phyloP scores from a whole-genome alignment of 805 yeast species.

The Kluyveromyces nonfermentans region DNA sequence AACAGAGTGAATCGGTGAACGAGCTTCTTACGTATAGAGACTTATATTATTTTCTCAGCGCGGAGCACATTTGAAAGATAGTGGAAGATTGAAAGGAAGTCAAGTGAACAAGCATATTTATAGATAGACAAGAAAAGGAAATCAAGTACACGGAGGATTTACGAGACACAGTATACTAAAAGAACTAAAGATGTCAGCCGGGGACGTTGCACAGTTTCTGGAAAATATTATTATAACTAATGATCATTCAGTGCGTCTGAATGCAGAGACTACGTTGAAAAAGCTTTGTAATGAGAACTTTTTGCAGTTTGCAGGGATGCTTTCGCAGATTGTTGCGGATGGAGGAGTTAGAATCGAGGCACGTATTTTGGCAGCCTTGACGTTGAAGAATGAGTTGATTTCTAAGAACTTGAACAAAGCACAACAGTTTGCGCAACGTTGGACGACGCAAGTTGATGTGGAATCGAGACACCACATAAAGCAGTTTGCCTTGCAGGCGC shows the following conservation, averaged over 20 bases:
- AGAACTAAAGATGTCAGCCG: constrained; percentile 16
- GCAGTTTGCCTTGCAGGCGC: constrained; percentile 49
- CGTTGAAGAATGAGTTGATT: constrained; percentile 77
- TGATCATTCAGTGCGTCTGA: constrained; percentile 55
- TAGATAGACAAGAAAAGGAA: background rate
- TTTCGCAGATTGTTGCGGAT: constrained; percentile 64
- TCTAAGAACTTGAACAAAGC: constrained; percentile 65
- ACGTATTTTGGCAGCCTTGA: constrained; percentile 83
- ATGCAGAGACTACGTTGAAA: constrained; percentile 70
- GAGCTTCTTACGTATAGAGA: background rate
- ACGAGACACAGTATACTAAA: background rate
- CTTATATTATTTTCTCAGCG: background rate
- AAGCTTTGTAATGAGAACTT: constrained; percentile 68
- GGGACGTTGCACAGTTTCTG: constrained; percentile 57
- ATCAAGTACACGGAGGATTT: background rate
- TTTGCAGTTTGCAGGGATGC: constrained; percentile 58
- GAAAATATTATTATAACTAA: constrained; percentile 72
- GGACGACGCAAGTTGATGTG: constrained; percentile 51
- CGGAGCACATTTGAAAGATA: too few species aligned
- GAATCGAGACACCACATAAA: constrained; percentile 56
- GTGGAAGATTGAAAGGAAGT: background rate
- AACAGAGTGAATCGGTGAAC: background rate
- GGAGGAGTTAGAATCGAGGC: constrained; percentile 63
- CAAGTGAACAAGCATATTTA: background rate
- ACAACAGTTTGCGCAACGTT: constrained; percentile 54